These are phyloP conservation scores for Histomonas meleagridis DNA, from an alignment of 208 protist species.

Conservation along the genomic window DNA sequence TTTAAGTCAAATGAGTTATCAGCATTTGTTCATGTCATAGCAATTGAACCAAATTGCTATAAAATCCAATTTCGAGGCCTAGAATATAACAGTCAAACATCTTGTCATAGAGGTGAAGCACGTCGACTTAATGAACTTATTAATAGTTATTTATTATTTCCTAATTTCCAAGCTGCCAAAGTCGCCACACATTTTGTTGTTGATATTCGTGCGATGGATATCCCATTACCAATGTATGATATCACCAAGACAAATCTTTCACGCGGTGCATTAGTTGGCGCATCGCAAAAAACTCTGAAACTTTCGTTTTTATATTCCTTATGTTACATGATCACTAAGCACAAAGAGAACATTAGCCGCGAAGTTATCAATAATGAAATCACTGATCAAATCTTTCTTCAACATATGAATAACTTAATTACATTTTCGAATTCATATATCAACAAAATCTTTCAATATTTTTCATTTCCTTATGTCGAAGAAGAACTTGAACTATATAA, in stretches of 20 bases:
- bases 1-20: background rate
- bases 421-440: too few relatives aligned
- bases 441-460: too few relatives aligned
- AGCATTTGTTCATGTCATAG: background rate
- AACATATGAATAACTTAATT: too few relatives aligned
- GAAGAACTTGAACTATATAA: too few relatives aligned
- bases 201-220: background rate
- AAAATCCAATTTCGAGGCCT: background rate
- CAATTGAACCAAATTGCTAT: background rate
- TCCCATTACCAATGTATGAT: background rate
- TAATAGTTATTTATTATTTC: background rate
- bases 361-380: too few relatives aligned
- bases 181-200: background rate
- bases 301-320: too few relatives aligned
- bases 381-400: too few relatives aligned
- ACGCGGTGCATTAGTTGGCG: too few relatives aligned
- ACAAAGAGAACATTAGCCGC: too few relatives aligned
- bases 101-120: background rate
- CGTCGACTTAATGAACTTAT: background rate
- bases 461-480: too few relatives aligned
- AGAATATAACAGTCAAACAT: background rate
- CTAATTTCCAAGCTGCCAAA: background rate
- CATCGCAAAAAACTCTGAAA: too few relatives aligned
- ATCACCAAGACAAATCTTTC: background rate
- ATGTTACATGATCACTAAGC: too few relatives aligned